Base-by-base conservation (phyloP, 2,329 filamentous ascomycete species). In the Sordariomycetes sp. region DNA sequence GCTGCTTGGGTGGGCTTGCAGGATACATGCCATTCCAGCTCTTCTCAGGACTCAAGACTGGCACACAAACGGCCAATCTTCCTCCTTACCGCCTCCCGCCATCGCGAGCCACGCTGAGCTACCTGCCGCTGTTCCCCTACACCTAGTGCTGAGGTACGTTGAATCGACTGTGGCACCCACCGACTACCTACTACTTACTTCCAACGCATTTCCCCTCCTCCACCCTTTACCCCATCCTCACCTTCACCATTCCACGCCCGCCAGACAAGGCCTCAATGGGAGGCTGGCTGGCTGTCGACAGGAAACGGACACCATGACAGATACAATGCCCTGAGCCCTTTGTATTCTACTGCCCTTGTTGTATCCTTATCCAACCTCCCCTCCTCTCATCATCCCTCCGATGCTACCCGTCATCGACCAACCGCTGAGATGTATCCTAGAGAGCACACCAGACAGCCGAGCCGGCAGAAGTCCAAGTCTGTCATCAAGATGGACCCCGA, bases 401-500 rank as follows among this genome's bases (percentile, higher is more conserved):
- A 12, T 33, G 16, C 20, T 25, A 15, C 21, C 16, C 24, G 17
- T 46, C 20, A 25, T 8, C n/a, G 20, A 17, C 21, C 33, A 7
- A 27, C 30, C 47, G 58, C 64, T 67, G 66, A 68, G 54, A 73
- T 73, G 68, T 66, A 65, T 61, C 43, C 55, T 50, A 71, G 61
- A 63, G 61, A 64, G 36, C 50, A 56, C 41, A 41, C 36, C 21
- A 35, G 30, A 16, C 30, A 21, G 21, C 27, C n/a, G 19, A 59
- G 62, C 48, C 70, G 17, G n/a, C 23, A 8, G 8, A 59, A 62
- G 47, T n/a, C n/a, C n/a, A 71, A 69, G 56, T 53, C 61, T 40
- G 47, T 70, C 52, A 66, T 72, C 54, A 77, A 67, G 55, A 80
- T 81, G 74, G 77, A 82, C 48, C 77, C 77, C 28, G 74, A 81